phyloP scores from a whole-genome alignment of 306 rosid genomes.

The Prosopis cineraria region DNA sequence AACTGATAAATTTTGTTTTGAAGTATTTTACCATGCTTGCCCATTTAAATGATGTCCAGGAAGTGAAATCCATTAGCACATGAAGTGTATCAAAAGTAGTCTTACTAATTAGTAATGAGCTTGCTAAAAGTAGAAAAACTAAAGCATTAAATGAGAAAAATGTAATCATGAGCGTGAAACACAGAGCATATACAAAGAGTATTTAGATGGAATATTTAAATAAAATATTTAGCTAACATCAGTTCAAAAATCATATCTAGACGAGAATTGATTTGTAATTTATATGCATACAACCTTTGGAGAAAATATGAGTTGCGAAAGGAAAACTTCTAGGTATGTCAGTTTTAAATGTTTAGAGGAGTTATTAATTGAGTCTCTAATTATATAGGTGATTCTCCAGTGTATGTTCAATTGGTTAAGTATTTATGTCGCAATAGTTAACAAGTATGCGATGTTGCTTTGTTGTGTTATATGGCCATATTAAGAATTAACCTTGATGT shows the following conservation, averaged over 20 bases:
- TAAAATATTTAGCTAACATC: not conserved
- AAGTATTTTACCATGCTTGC: conserved; percentile 11
- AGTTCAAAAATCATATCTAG: not conserved
- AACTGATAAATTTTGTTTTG: not conserved
- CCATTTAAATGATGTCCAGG: not conserved
- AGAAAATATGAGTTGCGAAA: not conserved
- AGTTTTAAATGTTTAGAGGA: not conserved
- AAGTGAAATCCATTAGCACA: not conserved
- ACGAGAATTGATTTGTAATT: not conserved
- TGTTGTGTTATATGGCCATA: too few species aligned
- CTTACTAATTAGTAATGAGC: not conserved
- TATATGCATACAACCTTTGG: not conserved
- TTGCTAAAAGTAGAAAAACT: conserved; percentile 38
- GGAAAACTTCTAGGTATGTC: not conserved
- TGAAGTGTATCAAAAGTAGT: not conserved
- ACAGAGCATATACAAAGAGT: not conserved
- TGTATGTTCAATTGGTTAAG: too few species aligned
- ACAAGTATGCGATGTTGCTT: too few species aligned
- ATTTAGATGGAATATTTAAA: too few species aligned
- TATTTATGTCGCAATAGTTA: too few species aligned
- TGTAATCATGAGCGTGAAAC: conserved; percentile 10
- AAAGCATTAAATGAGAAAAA: not conserved
- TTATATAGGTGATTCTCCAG: too few species aligned
- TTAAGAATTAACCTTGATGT: too few species aligned
- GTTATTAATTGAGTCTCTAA: too few species aligned